Evolutionary conservation across 108 stramenopile species (phyloP).

Genomic region (Poteriospumella lacustris): DNA sequence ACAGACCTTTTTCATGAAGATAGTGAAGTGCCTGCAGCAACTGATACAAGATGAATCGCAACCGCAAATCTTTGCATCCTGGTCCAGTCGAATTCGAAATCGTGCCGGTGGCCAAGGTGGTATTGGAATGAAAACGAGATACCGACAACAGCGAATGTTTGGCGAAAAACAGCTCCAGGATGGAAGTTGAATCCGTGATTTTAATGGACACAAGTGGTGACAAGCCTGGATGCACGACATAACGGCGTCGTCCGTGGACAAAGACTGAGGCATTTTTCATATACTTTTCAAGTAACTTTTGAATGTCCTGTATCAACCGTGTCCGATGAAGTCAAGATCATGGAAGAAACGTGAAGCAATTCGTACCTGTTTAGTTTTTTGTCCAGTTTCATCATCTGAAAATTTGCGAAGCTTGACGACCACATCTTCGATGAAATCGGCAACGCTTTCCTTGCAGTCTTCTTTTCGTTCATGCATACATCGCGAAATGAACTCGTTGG

Average conservation of each 20-base stretch:
- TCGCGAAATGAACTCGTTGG: too few species aligned
- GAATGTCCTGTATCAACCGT: neutral
- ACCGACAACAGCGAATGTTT: conserved; percentile 28
- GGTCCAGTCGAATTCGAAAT: neutral
- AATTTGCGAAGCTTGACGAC: neutral
- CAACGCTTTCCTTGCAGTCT: too few species aligned
- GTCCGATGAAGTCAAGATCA: too few species aligned
- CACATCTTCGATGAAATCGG: neutral
- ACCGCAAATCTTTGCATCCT: conserved; percentile 29
- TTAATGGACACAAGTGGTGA: neutral
- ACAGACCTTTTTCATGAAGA: conserved; percentile 21
- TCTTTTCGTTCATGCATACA: too few species aligned
- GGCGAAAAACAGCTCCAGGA: neutral
- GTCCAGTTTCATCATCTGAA: neutral
- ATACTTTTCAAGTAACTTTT: neutral
- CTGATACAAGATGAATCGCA: conserved; percentile 40
- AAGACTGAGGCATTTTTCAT: neutral
- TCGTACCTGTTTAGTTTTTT: neutral
- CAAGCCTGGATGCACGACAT: neutral
- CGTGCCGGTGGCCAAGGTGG: neutral
- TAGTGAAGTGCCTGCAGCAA: conserved; percentile 28
- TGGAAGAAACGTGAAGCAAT: neutral
- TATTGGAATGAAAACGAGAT: conserved; percentile 22
- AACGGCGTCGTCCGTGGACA: neutral
- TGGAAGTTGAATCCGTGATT: neutral